Base-by-base conservation (phyloP, 306 rosid species). In the Malus fusca region DNA sequence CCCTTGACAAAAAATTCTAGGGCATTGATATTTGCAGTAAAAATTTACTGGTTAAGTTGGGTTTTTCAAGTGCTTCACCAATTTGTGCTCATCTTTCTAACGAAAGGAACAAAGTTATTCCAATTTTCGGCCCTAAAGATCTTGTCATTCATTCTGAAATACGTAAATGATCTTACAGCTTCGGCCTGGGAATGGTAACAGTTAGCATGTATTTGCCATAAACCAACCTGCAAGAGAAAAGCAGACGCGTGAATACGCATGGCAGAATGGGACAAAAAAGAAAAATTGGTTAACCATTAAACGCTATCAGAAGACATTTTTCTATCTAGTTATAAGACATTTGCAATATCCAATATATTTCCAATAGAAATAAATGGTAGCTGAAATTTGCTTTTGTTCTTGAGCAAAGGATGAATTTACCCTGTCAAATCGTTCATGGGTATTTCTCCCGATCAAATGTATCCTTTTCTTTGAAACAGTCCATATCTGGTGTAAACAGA, bases 51-150 rank as follows among this genome's bases (percentile, higher is more conserved):
- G 75, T 72, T 72, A 72, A 22, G 8, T 55, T 0, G 35, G 33
- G 53, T 55, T n/a, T 30, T 55, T 73, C 17, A 23, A 55, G 42
- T 2, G 66, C 76, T 37, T 74, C 62, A 61, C 70, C 33, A 14
- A 43, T 69, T 73, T 43, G 56, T 13, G 84, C 82, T 68, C 82
- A 83, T 80, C 71, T 68, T 72, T 55, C 8, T 68, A 44, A 79
- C 81, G 26, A 76, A 83, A 25, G 82, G 87, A 42, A 83, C 79
- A 2, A 83, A 83, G 74, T 76, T 83, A 30, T 30, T 77, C 87
- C 79, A 80, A 55, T 83, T 83, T 43, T 83, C 84, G 18, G 65
- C 75, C 68, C 79, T 69, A 77, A 80, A 83, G 59, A 76, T 66
- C 52, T 76, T 35, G 12, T 62, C 77, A 40, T 69, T 83, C 84